phyloP scores from a whole-genome alignment of 139 green algal species.

The Chlamydomonas sphaeroides region DNA sequence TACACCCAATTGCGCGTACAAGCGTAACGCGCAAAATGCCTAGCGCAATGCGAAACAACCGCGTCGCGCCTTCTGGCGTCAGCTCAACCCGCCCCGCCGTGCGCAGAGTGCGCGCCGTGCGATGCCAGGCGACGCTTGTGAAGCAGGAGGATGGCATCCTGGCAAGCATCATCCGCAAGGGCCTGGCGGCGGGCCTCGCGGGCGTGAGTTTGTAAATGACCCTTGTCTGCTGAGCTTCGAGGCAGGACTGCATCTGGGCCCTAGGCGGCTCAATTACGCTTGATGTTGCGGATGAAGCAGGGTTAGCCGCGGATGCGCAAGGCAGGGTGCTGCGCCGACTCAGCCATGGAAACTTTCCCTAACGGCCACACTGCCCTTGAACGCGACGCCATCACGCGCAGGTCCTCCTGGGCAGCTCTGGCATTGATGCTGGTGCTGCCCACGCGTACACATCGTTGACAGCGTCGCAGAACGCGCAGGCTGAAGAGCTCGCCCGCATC shows the following conservation, averaged over 20 bases:
- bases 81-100: too few relatives aligned
- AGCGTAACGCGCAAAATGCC: background rate
- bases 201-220: constrained; percentile 33
- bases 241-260: too few relatives aligned
- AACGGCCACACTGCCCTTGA: background rate
- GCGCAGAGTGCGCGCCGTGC: too few relatives aligned
- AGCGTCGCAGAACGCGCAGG: constrained; percentile 30
- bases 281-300: too few relatives aligned
- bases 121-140: background rate
- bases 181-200: constrained; percentile 12
- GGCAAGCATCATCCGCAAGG: constrained; percentile 5
- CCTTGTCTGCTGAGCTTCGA: too few relatives aligned
- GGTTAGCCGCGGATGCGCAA: too few relatives aligned
- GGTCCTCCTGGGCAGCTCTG: constrained; percentile 9
- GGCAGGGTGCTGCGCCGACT: too few relatives aligned
- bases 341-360: background rate
- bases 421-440: background rate
- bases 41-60: background rate
- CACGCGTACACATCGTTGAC: constrained; percentile 5
- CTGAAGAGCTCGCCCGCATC: constrained; percentile 41
- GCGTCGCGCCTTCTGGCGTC: too few relatives aligned
- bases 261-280: too few relatives aligned
- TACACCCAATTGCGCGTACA: too few relatives aligned
- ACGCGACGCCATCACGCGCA: background rate
- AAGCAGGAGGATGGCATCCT: background rate